Base-by-base conservation (phyloP, 2,329 filamentous ascomycete species). In the Exophiala calicioides region DNA sequence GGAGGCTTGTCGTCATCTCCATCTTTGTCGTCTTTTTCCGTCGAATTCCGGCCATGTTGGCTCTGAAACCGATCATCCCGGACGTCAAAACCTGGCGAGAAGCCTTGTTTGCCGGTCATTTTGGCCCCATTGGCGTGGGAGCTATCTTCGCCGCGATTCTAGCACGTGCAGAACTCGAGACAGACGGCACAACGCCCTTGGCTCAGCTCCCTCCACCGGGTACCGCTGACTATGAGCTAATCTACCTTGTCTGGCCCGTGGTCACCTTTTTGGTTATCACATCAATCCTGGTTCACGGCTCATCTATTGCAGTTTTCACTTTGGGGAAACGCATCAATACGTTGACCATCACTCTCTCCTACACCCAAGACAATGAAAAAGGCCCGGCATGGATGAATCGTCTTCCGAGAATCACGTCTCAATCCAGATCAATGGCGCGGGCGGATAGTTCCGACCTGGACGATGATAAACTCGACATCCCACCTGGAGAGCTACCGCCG, bases 21-120 rank as follows among this genome's bases (percentile, higher is more conserved):
- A 70, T 98, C 15, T 79, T 98, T 50, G 90, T 98, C 55, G 84
- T 98, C 41, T 82, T 98, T 55, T 98, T 98, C 79, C 86, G 93
- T 40, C 88, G 93, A 31, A 93, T 98, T 20, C 93, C 93, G 2
- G 82, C 95, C 67, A 97, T 98, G 93, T 70, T 98, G 69, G 68
- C 81, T 0, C 73, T 97, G 46, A 97, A 97, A 64, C 91, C 93
- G 0, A 54, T 96, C 4, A 97, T 98, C 67, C 91, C 93, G 0
- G 93, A 98, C 62, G 84, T 98, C 60, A 97, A 96, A 70, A 97
- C 91, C 0, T 98, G 93, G 91, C 85, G 93, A 60, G 93, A 98
- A 65, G 91, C 93, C 4, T 74, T 96, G 1, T 98, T 98, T 64
- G 93, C 93, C 12, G 93, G 93, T 1, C 93, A 98, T 66, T 98